These are phyloP conservation scores for Phialemoniopsis sp. DNA, from an alignment of 2,329 filamentous ascomycete genomes.

Conservation along the genomic window DNA sequence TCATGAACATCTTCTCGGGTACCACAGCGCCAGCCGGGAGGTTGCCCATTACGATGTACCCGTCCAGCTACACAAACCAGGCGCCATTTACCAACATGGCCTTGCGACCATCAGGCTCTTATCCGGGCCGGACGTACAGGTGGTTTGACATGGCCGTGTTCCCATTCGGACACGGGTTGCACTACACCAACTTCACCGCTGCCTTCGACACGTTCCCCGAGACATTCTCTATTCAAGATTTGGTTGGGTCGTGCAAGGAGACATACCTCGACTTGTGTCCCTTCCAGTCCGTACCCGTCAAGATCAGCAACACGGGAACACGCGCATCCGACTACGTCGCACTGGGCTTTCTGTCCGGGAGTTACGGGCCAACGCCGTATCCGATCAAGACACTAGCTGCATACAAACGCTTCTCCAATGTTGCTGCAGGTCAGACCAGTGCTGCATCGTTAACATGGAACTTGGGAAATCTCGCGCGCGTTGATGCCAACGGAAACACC, in stretches of 20 bases:
- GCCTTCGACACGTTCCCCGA: constrained; percentile 14
- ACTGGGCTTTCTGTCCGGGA: constrained; percentile 42
- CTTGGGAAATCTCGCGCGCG: constrained; percentile 43
- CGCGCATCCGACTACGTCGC: constrained; percentile 46
- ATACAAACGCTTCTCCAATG: constrained; percentile 38
- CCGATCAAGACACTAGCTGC: constrained; percentile 48
- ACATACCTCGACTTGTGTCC: constrained; percentile 34
- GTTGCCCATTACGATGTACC: constrained; percentile 53
- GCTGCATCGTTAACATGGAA: constrained; percentile 34
- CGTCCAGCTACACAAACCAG: constrained; percentile 40
- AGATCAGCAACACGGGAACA: constrained; percentile 42
- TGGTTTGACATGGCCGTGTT: constrained; percentile 51
- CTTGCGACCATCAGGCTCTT: constrained; percentile 29
- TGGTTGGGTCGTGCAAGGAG: constrained; percentile 25
- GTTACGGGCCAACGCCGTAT: constrained; percentile 41
- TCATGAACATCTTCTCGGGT: constrained; percentile 51
- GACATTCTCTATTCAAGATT: constrained; percentile 26
- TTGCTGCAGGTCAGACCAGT: constrained; percentile 23
- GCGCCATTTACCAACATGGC: constrained; percentile 54
- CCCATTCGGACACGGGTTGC: constrained; percentile 51
- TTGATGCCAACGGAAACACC: constrained; percentile 42
- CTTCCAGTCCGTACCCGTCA: constrained; percentile 31
- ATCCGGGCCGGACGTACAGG: constrained; percentile 52
- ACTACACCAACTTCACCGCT: constrained; percentile 51
- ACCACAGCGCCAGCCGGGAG: constrained; percentile 45